Evolutionary conservation across 805 yeast genomes (phyloP).

Genomic region (Pichia paraexigua): DNA sequence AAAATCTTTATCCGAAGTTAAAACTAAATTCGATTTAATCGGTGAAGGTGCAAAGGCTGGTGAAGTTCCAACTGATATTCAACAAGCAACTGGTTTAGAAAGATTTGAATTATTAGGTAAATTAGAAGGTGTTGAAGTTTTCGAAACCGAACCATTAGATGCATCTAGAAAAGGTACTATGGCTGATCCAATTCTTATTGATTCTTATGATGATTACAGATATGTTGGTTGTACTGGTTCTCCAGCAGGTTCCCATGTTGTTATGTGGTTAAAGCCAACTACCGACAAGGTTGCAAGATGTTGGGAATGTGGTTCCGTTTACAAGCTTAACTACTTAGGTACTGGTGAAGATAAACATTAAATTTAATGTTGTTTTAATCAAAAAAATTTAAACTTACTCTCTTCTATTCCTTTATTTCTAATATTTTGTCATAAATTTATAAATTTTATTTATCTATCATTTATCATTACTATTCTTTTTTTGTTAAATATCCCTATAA

Average conservation of each 20-base stretch:
- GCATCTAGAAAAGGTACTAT: conserved; percentile 86
- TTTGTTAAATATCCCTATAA: neutral
- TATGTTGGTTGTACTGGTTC: conserved; percentile 97
- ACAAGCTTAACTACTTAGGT: conserved; percentile 82
- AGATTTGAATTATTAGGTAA: conserved; percentile 92
- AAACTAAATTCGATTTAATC: conserved; percentile 66
- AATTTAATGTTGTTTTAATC: conserved; percentile 14
- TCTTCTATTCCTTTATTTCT: neutral
- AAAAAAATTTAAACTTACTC: neutral
- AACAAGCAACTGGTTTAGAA: conserved; percentile 97
- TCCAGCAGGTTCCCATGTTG: conserved; percentile 86
- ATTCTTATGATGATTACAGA: conserved; percentile 86
- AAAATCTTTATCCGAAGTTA: conserved; percentile 62
- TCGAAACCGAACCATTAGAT: conserved; percentile 83
- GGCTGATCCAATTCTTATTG: conserved; percentile 80
- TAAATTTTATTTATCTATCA: neutral
- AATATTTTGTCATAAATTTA: conserved; percentile 2
- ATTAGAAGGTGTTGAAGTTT: conserved; percentile 90
- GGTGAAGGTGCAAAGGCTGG: conserved; percentile 87
- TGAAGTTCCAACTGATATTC: conserved; percentile 84
- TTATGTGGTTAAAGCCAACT: conserved; percentile 89
- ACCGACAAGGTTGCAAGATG: conserved; percentile 82
- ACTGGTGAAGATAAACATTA: conserved; percentile 54
- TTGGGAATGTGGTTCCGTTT: conserved; percentile 98
- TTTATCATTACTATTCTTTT: conserved; percentile 3